Base-by-base conservation (phyloP, 1,139 yeast species). In the Lodderomyces margitis region DNA sequence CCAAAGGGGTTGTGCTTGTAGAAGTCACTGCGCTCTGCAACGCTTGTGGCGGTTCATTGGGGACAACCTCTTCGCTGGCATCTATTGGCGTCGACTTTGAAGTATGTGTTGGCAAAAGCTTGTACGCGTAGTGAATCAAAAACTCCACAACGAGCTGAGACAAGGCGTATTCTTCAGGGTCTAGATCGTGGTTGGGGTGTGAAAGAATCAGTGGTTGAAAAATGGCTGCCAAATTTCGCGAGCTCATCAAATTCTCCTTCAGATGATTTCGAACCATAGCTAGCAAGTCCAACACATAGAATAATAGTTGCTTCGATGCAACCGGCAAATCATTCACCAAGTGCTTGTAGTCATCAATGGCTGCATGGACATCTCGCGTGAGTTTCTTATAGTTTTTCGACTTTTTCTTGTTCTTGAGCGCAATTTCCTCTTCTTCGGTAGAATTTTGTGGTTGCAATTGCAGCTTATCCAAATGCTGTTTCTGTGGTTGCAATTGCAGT, bases 201-300 rank as follows among this genome's bases (percentile, higher is more conserved):
- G 95, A 86, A 38, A 94, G 70, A 14, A 94, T 81, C 16, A 96
- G 86, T 2, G 98, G 98, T 64, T 92, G 98, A 66, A 94, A 92
- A 46, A 92, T 87, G 2, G 98, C 96, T 0, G 98, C 96, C 51
- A 92, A 69, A 58, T 94, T 92, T 52, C 92, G 79, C 2, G 96
- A 87, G 2, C 96, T 83, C 99, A 92, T 92, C 52, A 88, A 71
- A 59, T 91, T 92, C 45, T 79, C 80, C 37, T 78, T 80, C 8
- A 92, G 74, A 55, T 86, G 83, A 47, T 86, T 81, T 40, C 91
- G 87, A 51, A 92, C 95, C 70, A 89, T 79, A 9, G 95, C 86
- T 45, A 92, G 70, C 51, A 94, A 69, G 62, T 92, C 98, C 52
- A 92, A 67, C 21, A 94, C 78, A 64, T 94, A 92, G 53, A 91